A percentile compares a stretch with the other conserved stretches of the same genome.
phyloP scores from a whole-genome alignment of 2,329 filamentous ascomycete genomes.

The Neonectria sp. region DNA sequence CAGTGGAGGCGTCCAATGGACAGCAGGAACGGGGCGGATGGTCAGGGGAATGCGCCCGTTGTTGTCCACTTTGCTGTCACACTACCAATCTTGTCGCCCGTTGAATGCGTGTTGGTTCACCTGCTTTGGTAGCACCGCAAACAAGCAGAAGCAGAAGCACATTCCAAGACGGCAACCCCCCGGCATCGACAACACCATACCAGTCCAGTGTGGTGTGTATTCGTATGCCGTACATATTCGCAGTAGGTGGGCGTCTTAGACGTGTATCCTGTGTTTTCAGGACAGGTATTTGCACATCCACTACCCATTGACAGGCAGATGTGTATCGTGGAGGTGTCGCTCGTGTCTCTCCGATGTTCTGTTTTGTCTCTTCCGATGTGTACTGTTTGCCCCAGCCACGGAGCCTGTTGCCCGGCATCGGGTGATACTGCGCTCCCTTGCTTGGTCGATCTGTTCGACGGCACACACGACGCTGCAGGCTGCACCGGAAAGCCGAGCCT shows the following conservation, averaged over 20 bases:
- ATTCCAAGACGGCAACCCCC: constrained; percentile 21
- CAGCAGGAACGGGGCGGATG: constrained; percentile 14
- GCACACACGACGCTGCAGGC: constrained; percentile 10
- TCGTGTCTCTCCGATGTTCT: constrained; percentile 9
- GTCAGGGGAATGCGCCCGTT: constrained; percentile 40
- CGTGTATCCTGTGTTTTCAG: constrained; percentile 1
- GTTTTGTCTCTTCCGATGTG: constrained; percentile 12
- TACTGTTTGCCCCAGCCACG: constrained; percentile 17
- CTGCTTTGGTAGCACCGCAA: constrained; percentile 12
- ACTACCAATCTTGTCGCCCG: constrained; percentile 43
- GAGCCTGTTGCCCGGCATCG: constrained; percentile 5
- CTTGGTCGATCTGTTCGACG: constrained; percentile 15
- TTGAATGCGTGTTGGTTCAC: constrained; percentile 40
- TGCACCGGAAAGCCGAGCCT: constrained; percentile 20
- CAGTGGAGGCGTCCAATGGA: constrained; percentile 43
- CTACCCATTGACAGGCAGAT: constrained; percentile 2
- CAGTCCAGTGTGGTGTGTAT: constrained; percentile 4
- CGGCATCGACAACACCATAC: constrained; percentile 7
- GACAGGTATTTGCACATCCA: constrained; percentile 22
- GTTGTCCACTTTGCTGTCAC: constrained; percentile 36
- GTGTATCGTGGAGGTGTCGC: background rate
- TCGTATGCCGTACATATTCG: background rate
- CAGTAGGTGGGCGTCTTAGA: constrained; percentile 11
- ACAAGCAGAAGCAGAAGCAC: constrained; percentile 1
- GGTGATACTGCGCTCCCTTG: constrained; percentile 23